phyloP scores from a whole-genome alignment of 2,329 filamentous ascomycete genomes.

The Endocalyx cinctus region DNA sequence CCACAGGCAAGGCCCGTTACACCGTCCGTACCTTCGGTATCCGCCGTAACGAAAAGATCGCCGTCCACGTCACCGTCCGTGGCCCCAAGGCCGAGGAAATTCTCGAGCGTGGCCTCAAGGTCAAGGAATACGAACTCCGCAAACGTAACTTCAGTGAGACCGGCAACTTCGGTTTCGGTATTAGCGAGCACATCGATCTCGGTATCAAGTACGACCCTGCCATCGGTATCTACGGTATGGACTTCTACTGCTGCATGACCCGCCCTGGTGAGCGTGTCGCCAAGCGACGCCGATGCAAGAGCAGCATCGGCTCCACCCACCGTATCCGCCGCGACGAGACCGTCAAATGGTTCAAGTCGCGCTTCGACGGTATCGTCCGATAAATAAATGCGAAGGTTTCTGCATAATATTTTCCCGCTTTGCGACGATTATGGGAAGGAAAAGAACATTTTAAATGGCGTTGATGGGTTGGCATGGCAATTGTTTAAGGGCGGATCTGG shows the following conservation, averaged over 20 bases:
- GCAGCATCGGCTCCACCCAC: conserved; percentile 81
- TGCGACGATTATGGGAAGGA: no score
- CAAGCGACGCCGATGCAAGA: conserved; percentile 87
- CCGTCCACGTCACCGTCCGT: conserved; percentile 98
- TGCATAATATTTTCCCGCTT: no score
- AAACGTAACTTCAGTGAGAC: conserved; percentile 99
- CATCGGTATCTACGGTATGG: conserved; percentile 99
- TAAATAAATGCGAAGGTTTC: conserved; percentile 51
- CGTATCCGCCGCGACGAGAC: conserved; percentile 93
- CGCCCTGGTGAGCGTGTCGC: conserved; percentile 97
- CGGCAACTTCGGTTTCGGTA: conserved; percentile 99
- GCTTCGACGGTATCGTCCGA: conserved; percentile 98
- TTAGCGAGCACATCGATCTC: conserved; percentile 99
- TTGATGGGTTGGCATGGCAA: conserved; percentile 31
- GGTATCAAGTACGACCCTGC: conserved; percentile 99
- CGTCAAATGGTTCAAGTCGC: conserved; percentile 87
- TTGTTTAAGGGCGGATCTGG: conserved; percentile 37
- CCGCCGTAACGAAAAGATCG: conserved; percentile 99
- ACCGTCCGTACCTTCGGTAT: conserved; percentile 99
- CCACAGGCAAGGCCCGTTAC: conserved; percentile 94
- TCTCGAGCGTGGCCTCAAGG: conserved; percentile 99
- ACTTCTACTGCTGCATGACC: conserved; percentile 99
- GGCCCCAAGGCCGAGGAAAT: conserved; percentile 99
- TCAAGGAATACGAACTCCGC: conserved; percentile 99
- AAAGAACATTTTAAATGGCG: conserved; percentile 29